Percentiles rank a stretch among this genome's conserved stretches.
Evolutionary conservation across 768 basidiomycete genomes (phyloP).

Genomic region (Phanerochaete sordida): DNA sequence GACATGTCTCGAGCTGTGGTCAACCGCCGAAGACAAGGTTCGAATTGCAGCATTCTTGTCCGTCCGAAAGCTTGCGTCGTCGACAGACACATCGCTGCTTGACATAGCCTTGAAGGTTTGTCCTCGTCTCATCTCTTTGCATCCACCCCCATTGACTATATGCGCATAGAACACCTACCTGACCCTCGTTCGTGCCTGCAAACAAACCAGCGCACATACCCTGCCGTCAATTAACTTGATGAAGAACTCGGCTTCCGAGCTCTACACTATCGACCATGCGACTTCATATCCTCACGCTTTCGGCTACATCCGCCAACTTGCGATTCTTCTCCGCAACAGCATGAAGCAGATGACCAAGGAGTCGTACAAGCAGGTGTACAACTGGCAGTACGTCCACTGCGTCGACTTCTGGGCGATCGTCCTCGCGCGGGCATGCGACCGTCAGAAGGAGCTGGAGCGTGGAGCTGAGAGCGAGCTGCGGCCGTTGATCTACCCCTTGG

Average conservation of each 20-base stretch:
- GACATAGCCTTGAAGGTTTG: slow-evolving; percentile 85
- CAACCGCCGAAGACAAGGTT: slow-evolving; percentile 71
- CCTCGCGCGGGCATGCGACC: slow-evolving; percentile 75
- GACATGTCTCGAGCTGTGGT: slow-evolving; percentile 87
- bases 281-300: slow-evolving; percentile 92
- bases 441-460: slow-evolving; percentile 46
- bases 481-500: slow-evolving; percentile 91
- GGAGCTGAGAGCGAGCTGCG: slow-evolving; percentile 73
- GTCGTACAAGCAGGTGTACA: slow-evolving; percentile 92
- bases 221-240: slow-evolving; percentile 91
- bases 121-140: neutral
- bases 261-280: slow-evolving; percentile 76
- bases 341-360: slow-evolving; percentile 91
- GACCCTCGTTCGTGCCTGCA: slow-evolving; percentile 77
- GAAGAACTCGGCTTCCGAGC: slow-evolving; percentile 95
- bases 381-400: slow-evolving; percentile 97
- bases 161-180: slow-evolving; percentile 75
- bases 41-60: slow-evolving; percentile 86
- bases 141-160: neutral
- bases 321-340: slow-evolving; percentile 86
- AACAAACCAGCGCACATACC: slow-evolving; percentile 82
- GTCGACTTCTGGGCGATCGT: slow-evolving; percentile 96
- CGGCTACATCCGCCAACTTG: slow-evolving; percentile 91
- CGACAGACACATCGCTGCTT: slow-evolving; percentile 74
- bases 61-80: slow-evolving; percentile 73